These are phyloP conservation scores for Deinandra increscens DNA, from an alignment of 129 eudicot species.

Conservation along the genomic window DNA sequence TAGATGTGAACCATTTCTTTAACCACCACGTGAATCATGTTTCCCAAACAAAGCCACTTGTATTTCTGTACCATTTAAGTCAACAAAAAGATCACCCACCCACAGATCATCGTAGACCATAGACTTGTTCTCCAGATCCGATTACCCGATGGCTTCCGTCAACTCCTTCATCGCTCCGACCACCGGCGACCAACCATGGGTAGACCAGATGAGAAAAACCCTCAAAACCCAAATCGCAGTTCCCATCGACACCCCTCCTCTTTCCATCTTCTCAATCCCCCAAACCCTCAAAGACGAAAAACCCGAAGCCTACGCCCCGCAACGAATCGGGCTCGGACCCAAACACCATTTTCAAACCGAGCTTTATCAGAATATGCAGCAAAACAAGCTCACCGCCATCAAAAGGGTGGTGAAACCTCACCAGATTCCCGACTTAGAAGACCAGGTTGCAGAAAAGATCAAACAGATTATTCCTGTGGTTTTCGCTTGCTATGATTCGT, in stretches of 20 bases:
- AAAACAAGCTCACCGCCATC: constrained; percentile 41
- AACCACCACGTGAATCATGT: constrained; percentile 7
- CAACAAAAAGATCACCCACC: neutral
- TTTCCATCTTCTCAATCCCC: constrained; percentile 41
- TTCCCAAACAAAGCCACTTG: neutral
- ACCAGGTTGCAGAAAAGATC: constrained; percentile 26
- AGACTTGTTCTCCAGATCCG: no score
- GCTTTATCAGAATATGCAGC: constrained; percentile 39
- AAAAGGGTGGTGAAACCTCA: constrained; percentile 21
- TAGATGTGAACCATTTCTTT: no score
- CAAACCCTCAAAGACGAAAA: constrained; percentile 19
- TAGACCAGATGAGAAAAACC: constrained; percentile 34
- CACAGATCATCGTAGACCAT: neutral
- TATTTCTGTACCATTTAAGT: neutral
- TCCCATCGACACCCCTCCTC: constrained; percentile 24
- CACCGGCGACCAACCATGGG: constrained; percentile 32
- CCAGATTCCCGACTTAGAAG: constrained; percentile 14
- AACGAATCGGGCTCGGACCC: constrained; percentile 48
- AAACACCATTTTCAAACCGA: constrained; percentile 44
- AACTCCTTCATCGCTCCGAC: constrained; percentile 19
- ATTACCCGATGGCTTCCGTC: constrained; percentile 17
- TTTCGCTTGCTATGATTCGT: constrained; percentile 40
- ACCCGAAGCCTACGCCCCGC: constrained; percentile 48
- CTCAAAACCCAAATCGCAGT: constrained; percentile 26
- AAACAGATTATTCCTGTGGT: constrained; percentile 24